A percentile compares a stretch with the other conserved stretches of the same genome.
Conservation (phyloP, 768 basidiomycete genomes). For the Mycena leptocephala region DNA sequence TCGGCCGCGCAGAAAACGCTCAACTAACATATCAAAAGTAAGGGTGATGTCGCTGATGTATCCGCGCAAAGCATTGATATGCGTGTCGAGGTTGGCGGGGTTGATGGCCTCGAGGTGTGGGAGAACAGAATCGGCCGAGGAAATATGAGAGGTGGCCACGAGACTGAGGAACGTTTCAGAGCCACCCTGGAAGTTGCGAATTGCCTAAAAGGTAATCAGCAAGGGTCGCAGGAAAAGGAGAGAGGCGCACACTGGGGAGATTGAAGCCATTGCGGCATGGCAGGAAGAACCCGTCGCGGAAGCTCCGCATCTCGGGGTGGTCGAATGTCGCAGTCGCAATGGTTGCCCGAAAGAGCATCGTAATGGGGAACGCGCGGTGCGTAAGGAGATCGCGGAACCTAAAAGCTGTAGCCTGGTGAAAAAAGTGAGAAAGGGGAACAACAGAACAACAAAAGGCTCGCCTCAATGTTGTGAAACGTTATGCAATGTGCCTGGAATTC, state of each 20-base stretch:
- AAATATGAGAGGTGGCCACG: not conserved
- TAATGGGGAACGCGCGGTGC: not conserved
- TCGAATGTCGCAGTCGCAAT: not conserved
- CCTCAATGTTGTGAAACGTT: not conserved
- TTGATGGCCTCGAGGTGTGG: not conserved
- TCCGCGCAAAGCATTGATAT: not conserved
- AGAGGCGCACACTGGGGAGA: not conserved
- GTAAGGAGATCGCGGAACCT: not conserved
- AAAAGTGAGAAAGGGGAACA: not conserved
- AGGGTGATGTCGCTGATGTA: not conserved
- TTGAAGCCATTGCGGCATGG: not conserved
- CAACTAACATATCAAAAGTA: not conserved
- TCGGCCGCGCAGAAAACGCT: not conserved
- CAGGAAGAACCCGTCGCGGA: not conserved
- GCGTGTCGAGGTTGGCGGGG: not conserved
- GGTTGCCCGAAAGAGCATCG: not conserved
- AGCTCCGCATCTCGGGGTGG: not conserved
- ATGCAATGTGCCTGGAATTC: not conserved
- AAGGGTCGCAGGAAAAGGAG: not conserved
- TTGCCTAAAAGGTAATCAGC: not conserved
- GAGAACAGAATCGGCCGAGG: not conserved
- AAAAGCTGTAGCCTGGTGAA: not conserved
- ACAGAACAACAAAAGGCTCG: not conserved
- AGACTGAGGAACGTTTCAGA: not conserved
- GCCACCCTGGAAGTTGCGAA: conserved; percentile 7